Base-by-base conservation (phyloP, 768 basidiomycete species). In the Sporobolomyces phaffii region DNA sequence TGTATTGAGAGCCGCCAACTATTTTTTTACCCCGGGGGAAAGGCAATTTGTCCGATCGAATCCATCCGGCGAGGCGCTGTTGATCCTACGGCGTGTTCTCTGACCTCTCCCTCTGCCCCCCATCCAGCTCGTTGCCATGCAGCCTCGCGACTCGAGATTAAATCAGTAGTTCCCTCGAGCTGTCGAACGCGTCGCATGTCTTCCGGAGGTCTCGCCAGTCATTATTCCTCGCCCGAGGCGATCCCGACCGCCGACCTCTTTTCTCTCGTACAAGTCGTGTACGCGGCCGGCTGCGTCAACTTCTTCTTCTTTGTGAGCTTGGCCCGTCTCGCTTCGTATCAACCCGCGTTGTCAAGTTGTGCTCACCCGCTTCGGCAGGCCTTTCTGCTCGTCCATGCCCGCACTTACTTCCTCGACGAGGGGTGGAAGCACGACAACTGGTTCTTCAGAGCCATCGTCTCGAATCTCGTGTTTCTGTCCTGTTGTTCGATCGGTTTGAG, bases 241-340 rank as follows among this genome's bases (percentile, higher is more conserved):
- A 31, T 58, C 14, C 56, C 56, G 6, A 17, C 20, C 2, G 36
- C 33, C 1, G 24, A 22, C 29, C 56, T 58, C 5, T 45, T 15
- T 22, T 24, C 31, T 3, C 56, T 58, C 28, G 18, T n/a, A 7
- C 41, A 58, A 26, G 43, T 58, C 28, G 43, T 58, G 26, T 44
- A 33, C 31, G 56, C 56, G 15, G 41, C 56, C 15, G 43, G 36
- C 14, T 33, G 41, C 41, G 56, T 58, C 56, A 58, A 45, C 43
- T 58, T 33, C 56, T 58, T 58, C 56, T 5, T 58, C 29, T 38
- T 58, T 14, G 56, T 58, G 43, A 33, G 56, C n/a, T n/a, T 15
- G n/a, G 24, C 18, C 18, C 29, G 9, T 11, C 18, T 34, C 24
- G n/a, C 13, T 38, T 6, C 15, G 11, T 22, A 11, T n/a, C n/a